These are phyloP conservation scores for Mucor racemosus DNA, from an alignment of 371 early-diverging fungal species.

Conservation along the genomic window DNA sequence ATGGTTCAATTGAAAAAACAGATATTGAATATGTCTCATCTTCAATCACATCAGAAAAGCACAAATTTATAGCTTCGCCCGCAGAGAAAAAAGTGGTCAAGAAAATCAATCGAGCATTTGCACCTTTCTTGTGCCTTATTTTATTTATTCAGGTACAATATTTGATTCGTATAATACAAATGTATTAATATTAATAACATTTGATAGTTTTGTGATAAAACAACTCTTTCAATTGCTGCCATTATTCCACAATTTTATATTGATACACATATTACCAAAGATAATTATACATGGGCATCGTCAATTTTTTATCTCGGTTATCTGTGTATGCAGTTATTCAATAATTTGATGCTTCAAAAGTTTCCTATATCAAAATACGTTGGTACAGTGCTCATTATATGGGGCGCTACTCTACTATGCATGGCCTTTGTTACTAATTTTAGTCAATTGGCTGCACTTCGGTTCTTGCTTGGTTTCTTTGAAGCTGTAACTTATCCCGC, in stretches of 20 bases:
- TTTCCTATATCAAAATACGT: constrained; percentile 20
- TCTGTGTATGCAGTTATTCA: constrained; percentile 26
- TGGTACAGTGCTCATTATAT: constrained; percentile 19
- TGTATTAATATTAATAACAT: too few relatives aligned
- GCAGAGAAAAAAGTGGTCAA: constrained; percentile 5
- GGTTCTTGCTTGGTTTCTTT: constrained; percentile 43
- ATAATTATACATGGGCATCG: constrained; percentile 35
- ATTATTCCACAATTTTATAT: constrained; percentile 33
- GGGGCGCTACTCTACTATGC: constrained; percentile 28
- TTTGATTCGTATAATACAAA: too few relatives aligned
- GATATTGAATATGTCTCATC: background rate
- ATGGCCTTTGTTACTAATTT: constrained; percentile 30
- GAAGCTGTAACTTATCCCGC: constrained; percentile 41
- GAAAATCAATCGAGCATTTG: constrained; percentile 2
- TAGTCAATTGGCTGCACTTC: constrained; percentile 30
- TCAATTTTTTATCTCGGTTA: constrained; percentile 28
- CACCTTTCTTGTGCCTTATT: background rate
- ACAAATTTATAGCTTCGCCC: background rate
- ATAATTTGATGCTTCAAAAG: constrained; percentile 28
- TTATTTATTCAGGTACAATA: constrained; percentile 2
- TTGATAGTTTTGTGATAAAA: constrained; percentile 5
- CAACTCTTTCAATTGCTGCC: constrained; percentile 33
- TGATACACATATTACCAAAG: constrained; percentile 30
- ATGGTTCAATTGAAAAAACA: background rate
- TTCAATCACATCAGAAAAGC: background rate